These are phyloP conservation scores for Elongisporangium senticosum DNA, from an alignment of 352 stramenopile species.

Conservation along the genomic window DNA sequence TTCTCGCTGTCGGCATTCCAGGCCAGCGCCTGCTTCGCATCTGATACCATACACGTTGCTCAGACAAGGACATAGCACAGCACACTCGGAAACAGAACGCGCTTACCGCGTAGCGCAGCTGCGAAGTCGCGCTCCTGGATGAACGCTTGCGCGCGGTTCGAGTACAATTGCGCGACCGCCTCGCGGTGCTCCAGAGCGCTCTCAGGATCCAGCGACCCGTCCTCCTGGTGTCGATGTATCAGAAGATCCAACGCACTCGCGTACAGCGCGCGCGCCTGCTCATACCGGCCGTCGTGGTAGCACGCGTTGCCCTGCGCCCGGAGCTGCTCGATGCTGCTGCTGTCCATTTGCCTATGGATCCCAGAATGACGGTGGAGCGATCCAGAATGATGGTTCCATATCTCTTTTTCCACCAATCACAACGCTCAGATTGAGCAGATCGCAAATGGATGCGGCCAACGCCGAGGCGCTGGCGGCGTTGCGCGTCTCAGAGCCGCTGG, in stretches of 20 bases:
- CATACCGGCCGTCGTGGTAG: constrained; percentile 53
- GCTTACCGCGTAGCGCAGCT: constrained; percentile 41
- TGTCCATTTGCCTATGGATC: neutral
- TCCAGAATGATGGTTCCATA: neutral
- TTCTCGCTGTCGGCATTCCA: constrained; percentile 60
- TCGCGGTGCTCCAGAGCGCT: neutral
- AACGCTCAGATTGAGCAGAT: neutral
- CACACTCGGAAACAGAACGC: neutral
- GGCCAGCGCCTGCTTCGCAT: constrained; percentile 48
- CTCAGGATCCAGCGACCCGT: constrained; percentile 3
- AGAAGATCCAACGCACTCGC: constrained; percentile 32
- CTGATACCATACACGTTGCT: constrained; percentile 12
- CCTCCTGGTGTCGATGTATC: neutral
- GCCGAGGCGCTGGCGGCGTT: constrained; percentile 30
- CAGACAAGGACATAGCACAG: neutral
- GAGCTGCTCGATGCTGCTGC: constrained; percentile 26
- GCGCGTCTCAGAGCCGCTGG: constrained; percentile 9
- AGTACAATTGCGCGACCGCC: constrained; percentile 36
- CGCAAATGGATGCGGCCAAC: constrained; percentile 26
- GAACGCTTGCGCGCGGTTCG: constrained; percentile 62
- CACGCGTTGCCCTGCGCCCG: constrained; percentile 41
- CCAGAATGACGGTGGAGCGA: neutral
- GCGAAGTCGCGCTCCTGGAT: constrained; percentile 75
- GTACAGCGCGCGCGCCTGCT: constrained; percentile 46
- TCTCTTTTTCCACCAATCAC: neutral